phyloP scores from a whole-genome alignment of 2,329 filamentous ascomycete genomes.

The Diplodia seriata region DNA sequence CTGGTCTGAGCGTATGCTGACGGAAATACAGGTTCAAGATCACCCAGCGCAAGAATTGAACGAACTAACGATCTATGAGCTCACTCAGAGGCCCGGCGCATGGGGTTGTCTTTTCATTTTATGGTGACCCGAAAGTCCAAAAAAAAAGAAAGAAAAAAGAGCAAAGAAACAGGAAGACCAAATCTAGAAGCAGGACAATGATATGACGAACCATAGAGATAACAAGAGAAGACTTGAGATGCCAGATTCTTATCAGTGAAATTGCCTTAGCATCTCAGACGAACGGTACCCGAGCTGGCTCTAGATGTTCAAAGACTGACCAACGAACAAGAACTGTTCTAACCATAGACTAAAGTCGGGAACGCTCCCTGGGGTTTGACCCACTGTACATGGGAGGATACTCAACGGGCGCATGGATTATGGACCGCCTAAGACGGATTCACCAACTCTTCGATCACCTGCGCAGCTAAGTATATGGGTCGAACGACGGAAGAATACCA shows the following conservation, averaged over 20 bases:
- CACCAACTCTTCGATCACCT: neutral
- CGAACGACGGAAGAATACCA: neutral
- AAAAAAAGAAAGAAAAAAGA: neutral
- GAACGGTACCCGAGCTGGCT: neutral
- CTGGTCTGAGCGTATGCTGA: neutral
- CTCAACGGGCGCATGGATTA: neutral
- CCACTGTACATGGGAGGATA: neutral
- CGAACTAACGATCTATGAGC: neutral
- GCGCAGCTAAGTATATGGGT: neutral
- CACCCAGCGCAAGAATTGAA: constrained; percentile 13
- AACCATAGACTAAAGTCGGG: neutral
- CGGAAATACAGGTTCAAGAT: constrained; percentile 7
- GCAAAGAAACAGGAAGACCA: neutral
- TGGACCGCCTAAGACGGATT: neutral
- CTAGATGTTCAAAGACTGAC: neutral
- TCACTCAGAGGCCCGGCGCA: neutral
- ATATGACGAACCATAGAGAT: neutral
- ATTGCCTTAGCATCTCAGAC: neutral
- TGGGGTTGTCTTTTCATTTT: neutral
- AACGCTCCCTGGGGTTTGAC: neutral
- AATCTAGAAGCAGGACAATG: neutral
- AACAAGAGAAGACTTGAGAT: neutral
- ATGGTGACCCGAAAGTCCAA: neutral
- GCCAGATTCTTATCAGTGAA: neutral
- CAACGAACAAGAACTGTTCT: neutral